Evolutionary conservation across 2,329 filamentous ascomycete species (phyloP).

Genomic region (Phaeomoniella chlamydospora): DNA sequence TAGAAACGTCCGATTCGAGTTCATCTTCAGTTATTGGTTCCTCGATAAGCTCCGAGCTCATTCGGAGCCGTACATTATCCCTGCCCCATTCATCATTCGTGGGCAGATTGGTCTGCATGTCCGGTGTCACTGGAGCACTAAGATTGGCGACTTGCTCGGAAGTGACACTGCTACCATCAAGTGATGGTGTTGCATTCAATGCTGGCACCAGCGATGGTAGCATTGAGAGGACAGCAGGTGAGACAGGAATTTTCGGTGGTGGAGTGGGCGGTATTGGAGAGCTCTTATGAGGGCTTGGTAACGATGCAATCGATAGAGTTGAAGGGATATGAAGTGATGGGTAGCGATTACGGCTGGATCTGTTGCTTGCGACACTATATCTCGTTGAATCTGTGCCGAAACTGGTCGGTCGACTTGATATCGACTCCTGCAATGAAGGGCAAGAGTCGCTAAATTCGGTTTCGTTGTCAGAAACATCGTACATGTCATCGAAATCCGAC

Average conservation of each 20-base stretch:
- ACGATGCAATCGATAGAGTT: constrained; percentile 40
- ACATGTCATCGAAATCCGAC: constrained; percentile 74
- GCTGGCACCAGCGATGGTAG: constrained; percentile 59
- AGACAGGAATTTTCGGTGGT: constrained; percentile 51
- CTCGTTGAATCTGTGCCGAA: constrained; percentile 26
- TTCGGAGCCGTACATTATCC: not conserved
- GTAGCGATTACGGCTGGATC: constrained; percentile 32
- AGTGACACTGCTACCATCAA: constrained; percentile 67
- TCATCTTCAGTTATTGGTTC: constrained; percentile 7
- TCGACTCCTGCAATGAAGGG: constrained; percentile 21
- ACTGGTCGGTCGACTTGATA: constrained; percentile 34
- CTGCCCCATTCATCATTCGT: constrained; percentile 8
- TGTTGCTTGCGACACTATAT: constrained; percentile 17
- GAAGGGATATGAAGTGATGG: constrained; percentile 46
- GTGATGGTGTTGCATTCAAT: constrained; percentile 67
- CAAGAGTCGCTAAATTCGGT: constrained; percentile 34
- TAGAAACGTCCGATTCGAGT: constrained; percentile 16
- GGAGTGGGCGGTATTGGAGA: constrained; percentile 32
- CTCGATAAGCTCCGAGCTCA: constrained; percentile 2
- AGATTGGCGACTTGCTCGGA: constrained; percentile 76
- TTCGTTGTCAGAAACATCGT: constrained; percentile 74
- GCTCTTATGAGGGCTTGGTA: constrained; percentile 37
- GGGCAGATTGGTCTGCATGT: constrained; percentile 33
- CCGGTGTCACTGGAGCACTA: constrained; percentile 74
- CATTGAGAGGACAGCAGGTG: constrained; percentile 58